Percentiles rank a stretch among this genome's conserved stretches.
Conservation (phyloP, 805 yeast genomes). For the Candida michaelii region DNA sequence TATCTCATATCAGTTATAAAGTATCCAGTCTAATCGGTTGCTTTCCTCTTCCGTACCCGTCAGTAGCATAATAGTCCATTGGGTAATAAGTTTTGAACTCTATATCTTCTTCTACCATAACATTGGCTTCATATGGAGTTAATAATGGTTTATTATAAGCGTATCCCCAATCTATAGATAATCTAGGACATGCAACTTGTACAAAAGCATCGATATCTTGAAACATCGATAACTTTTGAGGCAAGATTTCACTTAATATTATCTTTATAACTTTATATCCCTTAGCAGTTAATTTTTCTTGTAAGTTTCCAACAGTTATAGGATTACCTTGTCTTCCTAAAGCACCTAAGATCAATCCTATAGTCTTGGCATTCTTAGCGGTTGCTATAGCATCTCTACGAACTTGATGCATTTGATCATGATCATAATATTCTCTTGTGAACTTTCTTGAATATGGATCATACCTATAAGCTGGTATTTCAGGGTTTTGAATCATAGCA, state of each 20-base stretch:
- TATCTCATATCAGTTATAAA: neutral
- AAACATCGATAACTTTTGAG: constrained; percentile 86
- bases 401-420: constrained; percentile 72
- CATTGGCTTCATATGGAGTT: constrained; percentile 97
- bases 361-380: constrained; percentile 59
- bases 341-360: constrained; percentile 89
- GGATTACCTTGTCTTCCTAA: constrained; percentile 94
- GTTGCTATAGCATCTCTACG: constrained; percentile 70
- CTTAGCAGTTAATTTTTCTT: constrained; percentile 46
- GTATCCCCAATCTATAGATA: constrained; percentile 98
- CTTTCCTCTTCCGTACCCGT: constrained; percentile 90
- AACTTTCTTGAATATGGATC: constrained; percentile 94
- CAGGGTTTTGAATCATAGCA: constrained; percentile 96
- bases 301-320: constrained; percentile 67
- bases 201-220: constrained; percentile 93
- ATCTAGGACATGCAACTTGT: constrained; percentile 95
- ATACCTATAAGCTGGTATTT: constrained; percentile 86
- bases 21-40: constrained; percentile 41
- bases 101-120: constrained; percentile 70
- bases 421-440: constrained; percentile 86
- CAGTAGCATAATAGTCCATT: constrained; percentile 90
- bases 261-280: constrained; percentile 78
- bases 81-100: constrained; percentile 77
- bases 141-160: constrained; percentile 89
- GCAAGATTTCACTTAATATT: constrained; percentile 88